Evolutionary conservation across 176 grass and related monocot genomes (phyloP), one percentile per base, ranked within the genome.

Genomic region (Eragrostis curvula): DNA sequence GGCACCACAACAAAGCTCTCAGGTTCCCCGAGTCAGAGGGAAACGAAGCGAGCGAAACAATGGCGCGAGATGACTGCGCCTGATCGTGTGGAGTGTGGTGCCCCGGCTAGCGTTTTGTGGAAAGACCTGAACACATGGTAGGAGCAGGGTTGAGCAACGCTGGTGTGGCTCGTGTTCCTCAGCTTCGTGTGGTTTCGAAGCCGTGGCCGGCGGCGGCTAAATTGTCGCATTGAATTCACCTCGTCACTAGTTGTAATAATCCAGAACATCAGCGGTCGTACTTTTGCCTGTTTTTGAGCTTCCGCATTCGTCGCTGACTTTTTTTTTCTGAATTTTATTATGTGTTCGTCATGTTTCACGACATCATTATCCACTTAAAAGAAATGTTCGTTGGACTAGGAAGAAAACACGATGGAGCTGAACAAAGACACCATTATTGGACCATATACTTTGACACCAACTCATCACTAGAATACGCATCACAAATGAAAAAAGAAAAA

Each of bases 11-110:
- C 40, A 6, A 53, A 16, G 17, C 67, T 24, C 24, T 57, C 12
- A 9, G n/a, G 14, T 77, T 80, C 56, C 83, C 88, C 28, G 83
- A 5, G 88, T 86, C 83, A 60, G 21, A 86, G 78, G 88, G 72
- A 65, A 89, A 4, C 32, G 32, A 36, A 2, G 7, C 42, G 47
- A 20, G 52, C 71, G 5, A 24, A 68, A 15, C 62, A 14, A 74
- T 53, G n/a, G n/a, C 29, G 39, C 52, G 8, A 12, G 16, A 16
- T 1, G 75, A 70, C 83, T 52, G 51, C 47, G 25, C 25, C 28
- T 48, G 8, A 2, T 70, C 69, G 0, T 28, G 74, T 78, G 80
- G 32, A 36, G 32, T 36, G 73, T 14, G 23, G 32, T 36, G 15
- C 8, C 32, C 6, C 5, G 6, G 27, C 24, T 17, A 17, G 25